Percentiles rank a stretch among this genome's conserved stretches.
phyloP scores from a whole-genome alignment of 225 moss, liverwort and hornwort species.

The Marchantia paleacea region DNA sequence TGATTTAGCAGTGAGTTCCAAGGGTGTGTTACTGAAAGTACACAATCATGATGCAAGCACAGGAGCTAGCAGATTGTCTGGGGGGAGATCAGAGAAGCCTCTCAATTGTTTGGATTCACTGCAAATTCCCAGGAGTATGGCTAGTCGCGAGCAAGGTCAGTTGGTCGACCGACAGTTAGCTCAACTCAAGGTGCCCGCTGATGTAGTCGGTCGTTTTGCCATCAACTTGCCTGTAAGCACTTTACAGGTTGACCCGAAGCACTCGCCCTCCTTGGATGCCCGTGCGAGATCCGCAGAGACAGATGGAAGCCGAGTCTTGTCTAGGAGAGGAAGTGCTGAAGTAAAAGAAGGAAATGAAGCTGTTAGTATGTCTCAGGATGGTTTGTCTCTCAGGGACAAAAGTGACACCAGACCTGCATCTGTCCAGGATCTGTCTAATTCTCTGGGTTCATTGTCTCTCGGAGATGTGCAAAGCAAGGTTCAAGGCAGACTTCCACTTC shows the following conservation, averaged over 20 bases:
- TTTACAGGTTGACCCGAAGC: neutral
- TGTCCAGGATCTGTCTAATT: constrained; percentile 49
- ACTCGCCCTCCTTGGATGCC: neutral
- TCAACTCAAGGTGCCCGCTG: neutral
- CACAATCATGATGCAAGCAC: neutral
- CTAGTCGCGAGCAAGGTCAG: neutral
- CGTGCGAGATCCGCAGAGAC: neutral
- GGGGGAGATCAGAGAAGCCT: neutral
- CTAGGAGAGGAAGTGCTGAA: neutral
- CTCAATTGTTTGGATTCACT: neutral
- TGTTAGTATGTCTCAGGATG: constrained; percentile 30
- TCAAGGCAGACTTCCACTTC: constrained; percentile 33
- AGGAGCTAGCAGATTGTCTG: neutral
- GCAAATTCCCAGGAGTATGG: neutral
- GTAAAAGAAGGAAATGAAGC: constrained; percentile 20
- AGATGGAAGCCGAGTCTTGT: neutral
- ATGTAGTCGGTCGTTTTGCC: neutral
- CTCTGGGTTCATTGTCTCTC: constrained; percentile 56
- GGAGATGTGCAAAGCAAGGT: constrained; percentile 35
- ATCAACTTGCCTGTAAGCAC: neutral
- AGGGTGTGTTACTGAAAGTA: neutral
- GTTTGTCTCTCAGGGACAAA: constrained; percentile 12
- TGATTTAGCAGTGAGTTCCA: neutral
- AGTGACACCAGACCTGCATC: constrained; percentile 26
- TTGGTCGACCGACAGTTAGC: neutral